Evolutionary conservation across 1,139 yeast genomes (phyloP).

Genomic region (Taphrina flavorubra): DNA sequence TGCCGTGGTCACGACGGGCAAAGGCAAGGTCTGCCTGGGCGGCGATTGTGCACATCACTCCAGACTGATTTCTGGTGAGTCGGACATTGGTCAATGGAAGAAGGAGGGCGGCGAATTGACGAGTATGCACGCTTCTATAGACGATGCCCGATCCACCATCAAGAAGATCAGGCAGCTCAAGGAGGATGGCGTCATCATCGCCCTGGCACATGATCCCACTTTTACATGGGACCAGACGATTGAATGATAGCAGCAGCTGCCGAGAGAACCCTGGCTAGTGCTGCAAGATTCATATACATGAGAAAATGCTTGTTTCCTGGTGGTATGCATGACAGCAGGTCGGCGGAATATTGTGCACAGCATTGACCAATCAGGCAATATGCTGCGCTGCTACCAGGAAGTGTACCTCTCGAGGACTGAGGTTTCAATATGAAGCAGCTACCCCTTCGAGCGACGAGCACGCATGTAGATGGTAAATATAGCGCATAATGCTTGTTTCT

Average conservation of each 20-base stretch:
- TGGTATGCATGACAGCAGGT: too few species aligned
- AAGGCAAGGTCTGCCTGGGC: conserved; percentile 24
- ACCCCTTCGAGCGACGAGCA: too few species aligned
- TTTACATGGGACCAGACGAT: conserved; percentile 15
- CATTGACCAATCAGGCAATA: background rate
- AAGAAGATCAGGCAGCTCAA: conserved; percentile 10
- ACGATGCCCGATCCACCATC: conserved; percentile 24
- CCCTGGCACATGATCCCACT: conserved; percentile 21
- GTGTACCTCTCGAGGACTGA: background rate
- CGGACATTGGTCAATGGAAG: conserved; percentile 24
- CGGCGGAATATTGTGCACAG: background rate
- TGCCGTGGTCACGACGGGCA: conserved; percentile 18
- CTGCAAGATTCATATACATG: too few species aligned
- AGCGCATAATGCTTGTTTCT: too few species aligned
- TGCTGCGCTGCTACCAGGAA: background rate
- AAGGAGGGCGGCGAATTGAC: conserved; percentile 28
- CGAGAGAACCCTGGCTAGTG: too few species aligned
- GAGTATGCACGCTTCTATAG: conserved; percentile 22
- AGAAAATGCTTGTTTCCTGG: too few species aligned
- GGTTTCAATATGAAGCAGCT: too few species aligned
- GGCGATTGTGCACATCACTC: conserved; percentile 34
- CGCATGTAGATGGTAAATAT: too few species aligned
- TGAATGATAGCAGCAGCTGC: background rate
- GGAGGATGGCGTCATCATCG: conserved; percentile 26
- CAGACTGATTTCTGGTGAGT: conserved; percentile 15